Conservation (phyloP, 495 filamentous ascomycete genomes). For the Aspergillus sclerotioniger region DNA sequence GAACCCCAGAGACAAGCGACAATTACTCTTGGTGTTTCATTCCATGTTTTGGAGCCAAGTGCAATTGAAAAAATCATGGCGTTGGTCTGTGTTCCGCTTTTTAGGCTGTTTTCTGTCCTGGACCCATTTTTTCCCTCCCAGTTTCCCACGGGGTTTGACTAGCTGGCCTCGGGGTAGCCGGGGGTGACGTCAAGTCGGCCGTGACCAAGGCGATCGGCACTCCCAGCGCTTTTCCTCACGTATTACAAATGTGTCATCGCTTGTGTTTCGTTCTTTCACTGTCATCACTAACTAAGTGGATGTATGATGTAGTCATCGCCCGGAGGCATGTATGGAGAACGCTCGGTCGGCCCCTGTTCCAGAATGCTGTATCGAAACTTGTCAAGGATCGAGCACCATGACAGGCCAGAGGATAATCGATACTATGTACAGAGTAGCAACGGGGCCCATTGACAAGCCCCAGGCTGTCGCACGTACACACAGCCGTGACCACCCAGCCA, state of each 20-base stretch:
- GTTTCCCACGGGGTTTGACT: slow-evolving; percentile 6
- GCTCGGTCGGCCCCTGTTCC: slow-evolving; percentile 9
- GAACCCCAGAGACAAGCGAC: not conserved
- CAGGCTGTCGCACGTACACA: not conserved
- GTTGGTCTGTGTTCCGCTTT: not conserved
- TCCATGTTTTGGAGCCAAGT: not conserved
- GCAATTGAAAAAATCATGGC: not conserved
- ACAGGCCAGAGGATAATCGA: not conserved
- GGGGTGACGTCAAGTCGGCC: slow-evolving; percentile 15
- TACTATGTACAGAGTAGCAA: no score
- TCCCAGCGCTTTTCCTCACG: not conserved
- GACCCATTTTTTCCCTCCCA: not conserved
- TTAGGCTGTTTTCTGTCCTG: not conserved
- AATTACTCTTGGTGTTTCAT: not conserved
- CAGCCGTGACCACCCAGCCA: not conserved
- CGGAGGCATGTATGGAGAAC: no score
- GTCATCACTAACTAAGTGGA: not conserved
- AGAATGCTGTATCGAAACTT: slow-evolving; percentile 18
- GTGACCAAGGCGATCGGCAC: not conserved
- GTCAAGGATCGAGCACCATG: slow-evolving; percentile 6
- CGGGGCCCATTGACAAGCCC: not conserved
- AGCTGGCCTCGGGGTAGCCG: slow-evolving; percentile 12
- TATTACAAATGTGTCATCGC: not conserved
- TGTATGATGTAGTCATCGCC: no score
- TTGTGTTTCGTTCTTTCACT: not conserved